Conservation (phyloP, 352 stramenopile species). For the Phytophthora syringae region DNA sequence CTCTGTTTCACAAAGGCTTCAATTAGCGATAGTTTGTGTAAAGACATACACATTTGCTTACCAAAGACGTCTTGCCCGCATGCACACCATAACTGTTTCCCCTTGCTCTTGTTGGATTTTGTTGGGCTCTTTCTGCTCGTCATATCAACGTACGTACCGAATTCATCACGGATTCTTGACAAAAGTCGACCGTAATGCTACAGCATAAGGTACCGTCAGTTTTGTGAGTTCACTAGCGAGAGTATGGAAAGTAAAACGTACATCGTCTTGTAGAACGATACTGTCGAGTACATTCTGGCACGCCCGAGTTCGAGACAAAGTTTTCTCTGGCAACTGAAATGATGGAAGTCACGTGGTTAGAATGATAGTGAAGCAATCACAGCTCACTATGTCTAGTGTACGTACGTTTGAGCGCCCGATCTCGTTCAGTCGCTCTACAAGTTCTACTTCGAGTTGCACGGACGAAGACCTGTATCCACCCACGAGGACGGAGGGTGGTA, state of each 20-base stretch:
- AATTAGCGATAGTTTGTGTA: too few species aligned
- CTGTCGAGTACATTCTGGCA: slow-evolving; percentile 58
- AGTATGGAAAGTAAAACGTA: slow-evolving; percentile 26
- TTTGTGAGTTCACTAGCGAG: neutral
- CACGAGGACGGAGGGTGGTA: slow-evolving; percentile 20
- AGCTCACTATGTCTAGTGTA: neutral
- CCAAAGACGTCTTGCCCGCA: slow-evolving; percentile 35
- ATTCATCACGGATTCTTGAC: slow-evolving; percentile 66
- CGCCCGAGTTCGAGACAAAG: slow-evolving; percentile 51
- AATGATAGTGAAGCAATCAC: neutral
- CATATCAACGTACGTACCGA: slow-evolving; percentile 55
- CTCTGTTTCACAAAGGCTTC: slow-evolving; percentile 39
- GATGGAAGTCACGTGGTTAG: neutral
- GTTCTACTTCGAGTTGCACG: slow-evolving; percentile 67
- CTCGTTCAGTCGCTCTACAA: slow-evolving; percentile 68
- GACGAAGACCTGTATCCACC: slow-evolving; percentile 55
- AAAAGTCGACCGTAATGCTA: slow-evolving; percentile 64
- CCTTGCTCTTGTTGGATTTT: slow-evolving; percentile 15
- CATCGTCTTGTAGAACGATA: slow-evolving; percentile 69
- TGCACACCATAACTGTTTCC: slow-evolving; percentile 17
- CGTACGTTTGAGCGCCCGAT: slow-evolving; percentile 70
- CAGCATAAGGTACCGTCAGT: neutral
- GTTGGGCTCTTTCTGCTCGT: slow-evolving; percentile 30
- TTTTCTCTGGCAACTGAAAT: slow-evolving; percentile 62
- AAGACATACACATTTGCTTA: slow-evolving; percentile 11